These are phyloP conservation scores for Naganishia vishniacii DNA, from an alignment of 768 basidiomycete genomes.

Conservation along the genomic window DNA sequence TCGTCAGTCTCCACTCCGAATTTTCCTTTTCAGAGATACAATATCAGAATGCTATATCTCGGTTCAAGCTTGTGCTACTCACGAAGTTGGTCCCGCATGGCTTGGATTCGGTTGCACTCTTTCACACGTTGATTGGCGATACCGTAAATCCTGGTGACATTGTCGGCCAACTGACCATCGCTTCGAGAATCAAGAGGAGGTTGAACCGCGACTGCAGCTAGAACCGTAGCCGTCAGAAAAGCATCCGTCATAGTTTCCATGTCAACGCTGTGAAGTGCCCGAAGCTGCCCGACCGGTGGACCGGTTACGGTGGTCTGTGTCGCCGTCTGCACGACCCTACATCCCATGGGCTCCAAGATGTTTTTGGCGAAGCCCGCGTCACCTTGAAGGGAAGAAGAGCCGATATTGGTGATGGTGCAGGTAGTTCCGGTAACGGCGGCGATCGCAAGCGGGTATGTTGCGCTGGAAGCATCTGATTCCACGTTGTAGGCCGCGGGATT, in stretches of 20 bases:
- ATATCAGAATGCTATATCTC: background rate
- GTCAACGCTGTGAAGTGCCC: constrained; percentile 78
- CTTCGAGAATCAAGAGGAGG: constrained; percentile 30
- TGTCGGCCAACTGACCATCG: constrained; percentile 36
- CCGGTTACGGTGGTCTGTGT: constrained; percentile 88
- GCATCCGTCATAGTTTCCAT: constrained; percentile 99
- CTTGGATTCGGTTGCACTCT: constrained; percentile 92
- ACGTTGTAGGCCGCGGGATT: constrained; percentile 80
- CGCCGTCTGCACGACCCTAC: constrained; percentile 76
- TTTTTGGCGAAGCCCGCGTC: constrained; percentile 92
- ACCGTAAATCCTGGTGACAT: constrained; percentile 75
- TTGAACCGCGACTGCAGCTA: constrained; percentile 71
- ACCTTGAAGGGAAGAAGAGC: constrained; percentile 84
- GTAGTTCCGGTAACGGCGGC: constrained; percentile 96
- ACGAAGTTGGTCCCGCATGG: constrained; percentile 96
- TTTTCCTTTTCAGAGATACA: constrained; percentile 60
- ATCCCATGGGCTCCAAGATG: constrained; percentile 92
- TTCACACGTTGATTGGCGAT: constrained; percentile 98
- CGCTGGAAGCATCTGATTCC: constrained; percentile 85
- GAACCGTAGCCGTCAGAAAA: constrained; percentile 86
- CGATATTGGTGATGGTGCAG: constrained; percentile 90
- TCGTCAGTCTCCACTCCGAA: constrained; percentile 90
- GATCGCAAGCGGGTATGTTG: constrained; percentile 93
- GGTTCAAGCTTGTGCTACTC: constrained; percentile 24
- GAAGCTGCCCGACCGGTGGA: constrained; percentile 72